A percentile compares a stretch with the other conserved stretches of the same genome.
These are phyloP conservation scores for Symbiodinium natans DNA, from an alignment of 73 alveolate genomes.

Conservation along the genomic window DNA sequence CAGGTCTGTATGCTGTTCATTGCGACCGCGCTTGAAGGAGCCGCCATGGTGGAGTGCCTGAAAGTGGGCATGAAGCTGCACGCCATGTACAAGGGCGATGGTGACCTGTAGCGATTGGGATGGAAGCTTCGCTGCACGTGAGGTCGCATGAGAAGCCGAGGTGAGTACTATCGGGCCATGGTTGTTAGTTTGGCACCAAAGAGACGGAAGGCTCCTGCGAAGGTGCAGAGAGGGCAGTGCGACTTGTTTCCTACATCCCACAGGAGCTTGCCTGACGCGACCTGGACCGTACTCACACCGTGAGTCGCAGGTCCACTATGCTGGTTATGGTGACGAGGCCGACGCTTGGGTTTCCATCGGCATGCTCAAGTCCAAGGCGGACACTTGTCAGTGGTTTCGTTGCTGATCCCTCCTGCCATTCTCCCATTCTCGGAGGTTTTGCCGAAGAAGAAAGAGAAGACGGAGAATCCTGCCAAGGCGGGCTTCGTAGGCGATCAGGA, in stretches of 20 bases:
- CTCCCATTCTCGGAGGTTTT: too few species aligned
- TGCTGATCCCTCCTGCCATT: too few species aligned
- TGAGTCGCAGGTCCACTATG: neutral
- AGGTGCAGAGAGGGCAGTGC: too few species aligned
- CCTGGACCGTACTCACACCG: too few species aligned
- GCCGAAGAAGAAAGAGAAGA: conserved; percentile 1
- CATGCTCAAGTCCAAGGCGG: conserved; percentile 30
- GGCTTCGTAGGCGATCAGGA: neutral
- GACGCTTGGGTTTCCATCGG: conserved; percentile 67
- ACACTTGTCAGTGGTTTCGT: too few species aligned
- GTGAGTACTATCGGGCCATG: neutral
- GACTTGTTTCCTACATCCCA: too few species aligned
- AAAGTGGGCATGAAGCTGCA: conserved; percentile 80
- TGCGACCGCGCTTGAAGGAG: too few species aligned
- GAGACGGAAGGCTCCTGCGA: conserved; percentile 34
- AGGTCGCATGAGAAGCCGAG: too few species aligned
- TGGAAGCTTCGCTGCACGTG: too few species aligned
- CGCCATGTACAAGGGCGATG: conserved; percentile 73
- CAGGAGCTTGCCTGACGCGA: too few species aligned
- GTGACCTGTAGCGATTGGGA: too few species aligned
- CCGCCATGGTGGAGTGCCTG: conserved; percentile 31
- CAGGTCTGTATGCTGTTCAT: too few species aligned
- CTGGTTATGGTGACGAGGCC: conserved; percentile 16
- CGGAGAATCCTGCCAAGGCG: conserved; percentile 33
- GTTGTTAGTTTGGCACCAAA: neutral